Base-by-base conservation (phyloP, 2,329 filamentous ascomycete genomes). In the Harringtonia lauricola region DNA sequence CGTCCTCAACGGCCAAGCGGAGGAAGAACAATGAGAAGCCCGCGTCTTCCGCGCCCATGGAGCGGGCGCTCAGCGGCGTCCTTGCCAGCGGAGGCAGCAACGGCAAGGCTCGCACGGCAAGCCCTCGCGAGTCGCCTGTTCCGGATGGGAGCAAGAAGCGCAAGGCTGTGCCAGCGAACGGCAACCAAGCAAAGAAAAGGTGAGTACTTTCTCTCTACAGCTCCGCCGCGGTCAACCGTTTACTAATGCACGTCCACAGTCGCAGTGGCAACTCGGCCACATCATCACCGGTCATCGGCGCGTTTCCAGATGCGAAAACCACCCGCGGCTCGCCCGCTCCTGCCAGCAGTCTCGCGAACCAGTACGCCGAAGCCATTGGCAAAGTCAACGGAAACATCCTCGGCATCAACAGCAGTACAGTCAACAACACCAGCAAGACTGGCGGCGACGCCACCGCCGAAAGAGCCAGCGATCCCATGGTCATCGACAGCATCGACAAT, bases 161-260 rank as follows among this genome's bases (percentile, higher is more conserved):
- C 64, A 89, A 72, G 71, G 84, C 66, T 51, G 67, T 72, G 47
- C 77, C 65, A 46, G 72, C 76, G 2, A 74, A 76, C 4, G 86
- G 85, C 51, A 72, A 77, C n/a, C 77, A 79, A 51, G 61, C 77
- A 26, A 89, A 90, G 65, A 94, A 89, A 66, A 90, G 79, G 83
- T 85, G 71, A 14, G 47, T 36, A 22, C 12, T 21, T 7, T 13
- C 36, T 59, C 53, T 60, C 10, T 38, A 21, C 28, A 10, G 41
- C 17, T 30, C 9, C 39, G 12, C 17, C 9, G 21, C 38, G 36
- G 24, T 50, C 57, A 44, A 52, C 49, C 19, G 9, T 9, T n/a
- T 13, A 24, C 7, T 41, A 31, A 19, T 36, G n/a, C n/a, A n/a
- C n/a, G 7, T 17, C 8, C 17, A 24, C 43, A 59, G 57, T 35